Evolutionary conservation across 768 basidiomycete genomes (phyloP).

Genomic region (Hericium alpestre): DNA sequence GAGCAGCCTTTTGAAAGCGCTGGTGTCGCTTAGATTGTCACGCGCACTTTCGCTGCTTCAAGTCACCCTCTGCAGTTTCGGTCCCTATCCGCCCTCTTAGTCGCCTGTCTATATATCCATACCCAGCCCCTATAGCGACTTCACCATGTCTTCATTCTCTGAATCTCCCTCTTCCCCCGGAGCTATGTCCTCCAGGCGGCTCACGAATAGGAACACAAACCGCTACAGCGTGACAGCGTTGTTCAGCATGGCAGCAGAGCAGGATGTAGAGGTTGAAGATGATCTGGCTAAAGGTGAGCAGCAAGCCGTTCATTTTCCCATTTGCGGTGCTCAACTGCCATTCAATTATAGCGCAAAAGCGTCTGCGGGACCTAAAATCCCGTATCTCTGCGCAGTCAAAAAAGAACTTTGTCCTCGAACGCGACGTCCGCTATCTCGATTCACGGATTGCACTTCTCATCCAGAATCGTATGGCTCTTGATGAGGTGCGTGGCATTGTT

Average conservation of each 20-base stretch:
- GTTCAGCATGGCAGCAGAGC: constrained; percentile 97
- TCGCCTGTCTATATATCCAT: constrained; percentile 3
- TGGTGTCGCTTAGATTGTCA: constrained; percentile 8
- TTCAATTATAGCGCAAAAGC: constrained; percentile 73
- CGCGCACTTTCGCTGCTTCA: not conserved
- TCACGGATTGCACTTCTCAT: constrained; percentile 94
- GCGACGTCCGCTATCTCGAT: constrained; percentile 97
- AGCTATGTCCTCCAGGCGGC: constrained; percentile 57
- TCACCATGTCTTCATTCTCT: constrained; percentile 44
- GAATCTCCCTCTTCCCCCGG: constrained; percentile 54
- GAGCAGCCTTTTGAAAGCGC: constrained; percentile 6
- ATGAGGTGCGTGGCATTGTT: constrained; percentile 53
- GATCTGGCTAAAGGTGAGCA: constrained; percentile 83
- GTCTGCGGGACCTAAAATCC: constrained; percentile 88
- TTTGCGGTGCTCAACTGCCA: constrained; percentile 1
- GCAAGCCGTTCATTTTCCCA: not conserved
- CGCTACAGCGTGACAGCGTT: constrained; percentile 92
- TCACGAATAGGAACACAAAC: constrained; percentile 90
- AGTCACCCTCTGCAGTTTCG: not conserved
- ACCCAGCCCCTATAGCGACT: constrained; percentile 1
- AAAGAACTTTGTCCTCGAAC: constrained; percentile 99
- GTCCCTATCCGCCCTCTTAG: not conserved
- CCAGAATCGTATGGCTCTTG: constrained; percentile 95
- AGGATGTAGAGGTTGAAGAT: constrained; percentile 96
- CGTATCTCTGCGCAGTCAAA: constrained; percentile 98